Base-by-base conservation (phyloP, 1,284 basidiomycete genomes). In the Irpex sp. region DNA sequence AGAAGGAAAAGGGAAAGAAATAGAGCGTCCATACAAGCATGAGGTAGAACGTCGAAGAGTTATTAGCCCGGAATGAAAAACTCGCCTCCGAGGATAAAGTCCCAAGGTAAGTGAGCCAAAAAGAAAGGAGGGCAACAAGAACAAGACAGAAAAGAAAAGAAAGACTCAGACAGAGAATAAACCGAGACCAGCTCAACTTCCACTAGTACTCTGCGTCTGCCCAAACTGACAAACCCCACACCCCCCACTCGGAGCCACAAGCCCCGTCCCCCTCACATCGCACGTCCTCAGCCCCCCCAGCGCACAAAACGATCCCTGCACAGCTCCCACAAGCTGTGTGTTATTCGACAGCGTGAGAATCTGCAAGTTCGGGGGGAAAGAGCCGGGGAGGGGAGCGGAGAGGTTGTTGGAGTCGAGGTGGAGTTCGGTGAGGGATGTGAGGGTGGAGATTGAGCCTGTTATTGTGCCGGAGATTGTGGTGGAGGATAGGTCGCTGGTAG, bases 391-490 rank as follows among this genome's bases (percentile, higher is more conserved):
- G 1, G 73, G 68, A 16, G 62, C 64, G 19, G 64, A 55, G 58
- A 74, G 67, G 42, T 66, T 62, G 65, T 72, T 74, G 61, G 61
- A 62, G 64, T 73, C 70, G 33, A 74, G 71, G 61, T 73, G 71
- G 1, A 74, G 69, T 62, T 73, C 71, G 37, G 63, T 61, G 48
- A 74, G 69, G 4, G 71, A 61, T 52, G 65, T 59, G 60, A 74
- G 64, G 14, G 67, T 66, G 2, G 72, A 71, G 33, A 74, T 68
- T 18, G 67, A 63, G 5, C 67, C 58, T 5, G 73, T 71, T 48
- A 74, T 71, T 51, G 64, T 58, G 8, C 72, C 70, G 1, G 64
- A 61, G 19, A 74, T 67, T 23, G 67, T 69, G 3, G 70, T 71
- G 3, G 71, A 67, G 8, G 73, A 72, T 19, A 74, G 68, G 48